Base-by-base conservation (phyloP, 805 yeast species). In the Ogataea henricii region DNA sequence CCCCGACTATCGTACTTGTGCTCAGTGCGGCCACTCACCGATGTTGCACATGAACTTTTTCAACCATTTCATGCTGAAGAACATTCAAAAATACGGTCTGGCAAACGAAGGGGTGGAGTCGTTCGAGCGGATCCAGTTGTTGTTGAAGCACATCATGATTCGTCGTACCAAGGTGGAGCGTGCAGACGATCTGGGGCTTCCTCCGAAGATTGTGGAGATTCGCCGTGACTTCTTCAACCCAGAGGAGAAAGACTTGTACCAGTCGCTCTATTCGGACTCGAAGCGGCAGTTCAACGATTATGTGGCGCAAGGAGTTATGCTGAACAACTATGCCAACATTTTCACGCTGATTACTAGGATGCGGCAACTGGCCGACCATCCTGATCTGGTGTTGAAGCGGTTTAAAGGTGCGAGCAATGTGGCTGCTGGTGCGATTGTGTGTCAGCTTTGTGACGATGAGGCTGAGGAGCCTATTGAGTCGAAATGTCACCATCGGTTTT, bases 281-380 rank as follows among this genome's bases (percentile, higher is more conserved):
- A 82, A 83, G 65, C 78, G 99, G 51, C 85, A 86, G 58, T 94
- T 89, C 72, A 89, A 88, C 59, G 94, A 90, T 37, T 94, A 83
- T 64, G 98, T 94, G 33, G 94, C 95, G 18, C 92, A 89, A 62
- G 99, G 99, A 68, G 97, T 94, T 34, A 97, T 94, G 20, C 73
- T 94, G 49, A 94, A 94, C 69, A 94, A 94, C 66, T 94, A 94
- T 69, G 99, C 99, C 39, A 94, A 94, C 61, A 94, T 94, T 60
- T 94, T 94, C 70, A 91, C 98, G 0, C 76, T 94, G 47, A 91
- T 94, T 60, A 94, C 99, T 0, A 75, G 99, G 59, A 95, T 94
- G 99, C 81, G 99, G 59, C 99, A 94, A 68, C 73, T 94, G 58
- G 98, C 99, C 0, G 99, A 94, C 65, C 99, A 94, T 67, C 99